A percentile compares a stretch with the other conserved stretches of the same genome.
Conservation (phyloP, 2,329 filamentous ascomycete species). For the Pseudogymnoascus sp. region DNA sequence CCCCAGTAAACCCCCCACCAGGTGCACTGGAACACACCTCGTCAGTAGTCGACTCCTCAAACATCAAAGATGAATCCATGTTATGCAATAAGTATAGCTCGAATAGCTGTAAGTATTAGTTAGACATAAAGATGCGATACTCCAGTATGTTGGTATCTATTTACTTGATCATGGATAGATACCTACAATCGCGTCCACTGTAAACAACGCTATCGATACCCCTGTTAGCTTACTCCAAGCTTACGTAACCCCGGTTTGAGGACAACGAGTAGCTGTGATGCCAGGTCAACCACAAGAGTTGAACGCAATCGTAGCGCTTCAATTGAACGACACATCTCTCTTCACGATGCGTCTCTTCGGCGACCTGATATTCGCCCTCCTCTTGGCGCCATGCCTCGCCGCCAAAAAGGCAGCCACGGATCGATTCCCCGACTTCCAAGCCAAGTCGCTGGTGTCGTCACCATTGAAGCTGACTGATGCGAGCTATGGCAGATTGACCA, state of each 20-base stretch:
- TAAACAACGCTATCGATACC: conserved; percentile 1
- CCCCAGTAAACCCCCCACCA: background rate
- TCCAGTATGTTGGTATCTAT: conserved; percentile 7
- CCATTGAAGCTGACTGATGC: conserved; percentile 73
- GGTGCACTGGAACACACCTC: conserved; percentile 1
- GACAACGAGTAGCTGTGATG: conserved; percentile 5
- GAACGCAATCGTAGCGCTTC: background rate
- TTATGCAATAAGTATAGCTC: conserved; percentile 5
- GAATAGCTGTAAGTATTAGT: conserved; percentile 3
- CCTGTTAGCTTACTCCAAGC: background rate
- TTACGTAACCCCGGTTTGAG: conserved; percentile 1
- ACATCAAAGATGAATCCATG: conserved; percentile 6
- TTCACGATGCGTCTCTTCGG: conserved; percentile 61
- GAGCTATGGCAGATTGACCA: conserved; percentile 67
- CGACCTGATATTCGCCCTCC: conserved; percentile 52
- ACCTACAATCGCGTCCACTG: conserved; percentile 4
- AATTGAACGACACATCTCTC: conserved; percentile 10
- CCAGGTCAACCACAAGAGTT: conserved; percentile 5
- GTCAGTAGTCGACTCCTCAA: background rate
- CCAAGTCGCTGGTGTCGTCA: conserved; percentile 54
- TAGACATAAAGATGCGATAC: conserved; percentile 6
- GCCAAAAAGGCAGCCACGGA: conserved; percentile 57
- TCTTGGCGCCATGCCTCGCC: conserved; percentile 51
- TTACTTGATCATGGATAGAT: conserved; percentile 9
- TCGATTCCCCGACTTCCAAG: conserved; percentile 63